Evolutionary conservation across 768 basidiomycete species (phyloP), one percentile per base, ranked within the genome.

Genomic region (Xerocomellus amylosporus): DNA sequence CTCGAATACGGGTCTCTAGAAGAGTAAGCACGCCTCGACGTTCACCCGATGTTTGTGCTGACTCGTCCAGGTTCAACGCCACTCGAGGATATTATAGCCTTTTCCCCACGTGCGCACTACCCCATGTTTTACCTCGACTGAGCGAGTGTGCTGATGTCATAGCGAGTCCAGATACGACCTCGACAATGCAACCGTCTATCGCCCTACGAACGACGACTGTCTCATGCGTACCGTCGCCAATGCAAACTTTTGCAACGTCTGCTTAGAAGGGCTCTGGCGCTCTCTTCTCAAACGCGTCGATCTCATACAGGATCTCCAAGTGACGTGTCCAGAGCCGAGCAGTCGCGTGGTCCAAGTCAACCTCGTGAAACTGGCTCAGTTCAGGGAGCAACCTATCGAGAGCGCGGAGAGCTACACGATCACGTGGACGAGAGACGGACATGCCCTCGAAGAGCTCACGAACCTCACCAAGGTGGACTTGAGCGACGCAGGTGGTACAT

Each of bases 141-240:
- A 17, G 17, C 19, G 8, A 24, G 42, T 26, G n/a, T 28, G 15
- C 49, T 57, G 20, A 52, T 34, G 13, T 5, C 41, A 42, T 10
- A 13, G 0, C 22, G 20, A 24, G 20, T 40, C 19, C 56, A 88
- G 87, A 19, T 90, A 79, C 64, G 75, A 84, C 33, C 67, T 73
- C 37, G 49, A 68, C 49, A 88, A 90, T 61, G 67, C 69, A 48
- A 90, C 86, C 0, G 79, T 80, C 4, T 91, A 87, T 69, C 80
- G 90, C n/a, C 90, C 90, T 4, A 91, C 89, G 3, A 88, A 90
- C 58, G 84, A 88, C 55, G 86, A 84, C 66, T 91, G 90, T 65
- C 81, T 91, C 44, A 91, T 92, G 90, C 87, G 90, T 39, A 72
- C 74, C 49, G 84, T 89, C 39, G 83, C 79, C 28, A 76, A 79